Percentiles rank a stretch among this genome's conserved stretches.
Conservation (phyloP, 2,329 filamentous ascomycete genomes). For the Daldinia eschscholtzii region DNA sequence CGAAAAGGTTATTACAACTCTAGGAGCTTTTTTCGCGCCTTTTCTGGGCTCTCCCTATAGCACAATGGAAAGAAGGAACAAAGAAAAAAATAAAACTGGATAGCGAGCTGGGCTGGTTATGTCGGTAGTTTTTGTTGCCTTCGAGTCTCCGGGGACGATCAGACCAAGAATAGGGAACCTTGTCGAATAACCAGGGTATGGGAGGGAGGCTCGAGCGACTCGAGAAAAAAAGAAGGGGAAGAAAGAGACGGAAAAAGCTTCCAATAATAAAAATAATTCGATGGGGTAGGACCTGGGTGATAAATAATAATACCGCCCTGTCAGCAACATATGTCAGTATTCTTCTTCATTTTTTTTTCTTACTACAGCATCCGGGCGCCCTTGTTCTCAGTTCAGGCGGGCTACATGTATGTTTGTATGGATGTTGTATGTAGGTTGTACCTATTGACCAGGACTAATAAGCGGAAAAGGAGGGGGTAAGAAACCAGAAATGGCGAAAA, state of each 20-base stretch:
- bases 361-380: conserved; percentile 31
- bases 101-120: conserved; percentile 25
- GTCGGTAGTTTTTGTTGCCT: conserved; percentile 34
- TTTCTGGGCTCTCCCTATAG: conserved; percentile 17
- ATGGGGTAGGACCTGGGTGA: conserved; percentile 38
- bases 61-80: conserved; percentile 18
- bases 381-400: conserved; percentile 23
- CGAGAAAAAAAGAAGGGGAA: conserved; percentile 30
- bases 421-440: conserved; percentile 32
- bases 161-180: conserved; percentile 35
- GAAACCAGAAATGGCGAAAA: conserved; percentile 26
- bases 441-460: conserved; percentile 26
- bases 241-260: conserved; percentile 22
- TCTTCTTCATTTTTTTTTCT: conserved; percentile 16
- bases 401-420: conserved; percentile 16
- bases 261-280: conserved; percentile 22
- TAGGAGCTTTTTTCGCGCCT: conserved; percentile 20
- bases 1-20: conserved; percentile 19
- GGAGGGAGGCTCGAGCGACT: conserved; percentile 30
- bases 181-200: conserved; percentile 35
- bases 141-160: conserved; percentile 41
- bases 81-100: conserved; percentile 20
- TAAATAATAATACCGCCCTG: conserved; percentile 43
- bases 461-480: conserved; percentile 30
- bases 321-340: conserved; percentile 33